Conservation (phyloP, 2,329 filamentous ascomycete genomes). For the Cladosporium sp. region DNA sequence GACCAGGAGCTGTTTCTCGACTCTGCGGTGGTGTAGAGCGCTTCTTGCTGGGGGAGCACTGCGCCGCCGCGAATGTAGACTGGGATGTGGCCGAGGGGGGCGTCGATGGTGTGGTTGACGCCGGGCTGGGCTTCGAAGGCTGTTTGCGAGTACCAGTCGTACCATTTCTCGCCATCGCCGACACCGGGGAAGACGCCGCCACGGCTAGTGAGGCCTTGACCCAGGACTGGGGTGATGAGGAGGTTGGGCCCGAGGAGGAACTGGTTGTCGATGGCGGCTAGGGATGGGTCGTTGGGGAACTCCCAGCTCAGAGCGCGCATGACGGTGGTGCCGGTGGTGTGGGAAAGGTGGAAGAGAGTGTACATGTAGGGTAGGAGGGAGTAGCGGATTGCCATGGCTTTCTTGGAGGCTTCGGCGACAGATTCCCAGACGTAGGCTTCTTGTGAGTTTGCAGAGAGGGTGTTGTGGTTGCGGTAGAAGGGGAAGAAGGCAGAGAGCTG, state of each 20-base stretch:
- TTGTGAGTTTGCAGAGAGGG: constrained; percentile 55
- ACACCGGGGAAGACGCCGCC: constrained; percentile 66
- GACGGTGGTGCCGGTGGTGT: constrained; percentile 62
- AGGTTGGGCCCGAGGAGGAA: constrained; percentile 65
- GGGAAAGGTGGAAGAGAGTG: constrained; percentile 64
- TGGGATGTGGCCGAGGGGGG: constrained; percentile 64
- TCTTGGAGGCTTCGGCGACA: constrained; percentile 59
- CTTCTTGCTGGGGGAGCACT: constrained; percentile 63
- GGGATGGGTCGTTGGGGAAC: constrained; percentile 64
- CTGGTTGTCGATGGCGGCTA: constrained; percentile 63
- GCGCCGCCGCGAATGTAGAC: constrained; percentile 65
- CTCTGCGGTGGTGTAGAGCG: constrained; percentile 61
- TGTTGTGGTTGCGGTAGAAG: constrained; percentile 75
- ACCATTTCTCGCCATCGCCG: constrained; percentile 59
- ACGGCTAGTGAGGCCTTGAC: constrained; percentile 57
- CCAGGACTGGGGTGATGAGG: constrained; percentile 63
- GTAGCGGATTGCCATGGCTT: constrained; percentile 67
- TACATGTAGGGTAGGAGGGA: constrained; percentile 70
- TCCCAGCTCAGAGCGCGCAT: constrained; percentile 72
- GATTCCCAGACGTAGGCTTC: constrained; percentile 67
- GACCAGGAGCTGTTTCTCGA: constrained; percentile 62
- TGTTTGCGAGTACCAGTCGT: constrained; percentile 72
- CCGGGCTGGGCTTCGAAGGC: constrained; percentile 48
- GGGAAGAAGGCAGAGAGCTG: constrained; percentile 69
- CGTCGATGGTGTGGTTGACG: constrained; percentile 56